phyloP scores from a whole-genome alignment of 768 basidiomycete species.

The Lactifluus echinatus region DNA sequence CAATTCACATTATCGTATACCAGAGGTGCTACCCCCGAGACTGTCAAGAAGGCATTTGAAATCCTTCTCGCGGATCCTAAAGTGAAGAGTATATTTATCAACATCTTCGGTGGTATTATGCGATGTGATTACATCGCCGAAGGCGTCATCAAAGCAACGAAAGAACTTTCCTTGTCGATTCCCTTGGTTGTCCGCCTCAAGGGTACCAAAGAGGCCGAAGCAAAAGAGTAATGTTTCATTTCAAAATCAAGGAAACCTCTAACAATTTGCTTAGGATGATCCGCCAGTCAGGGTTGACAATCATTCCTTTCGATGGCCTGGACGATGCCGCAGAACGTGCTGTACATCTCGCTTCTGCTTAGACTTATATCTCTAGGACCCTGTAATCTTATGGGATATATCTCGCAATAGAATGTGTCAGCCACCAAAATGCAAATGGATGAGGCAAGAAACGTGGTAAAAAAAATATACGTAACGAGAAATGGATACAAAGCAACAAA shows the following conservation, averaged over 20 bases:
- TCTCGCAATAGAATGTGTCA: conserved; percentile 18
- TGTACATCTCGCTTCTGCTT: conserved; percentile 50
- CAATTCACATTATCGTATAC: neutral
- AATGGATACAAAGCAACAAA: conserved; percentile 14
- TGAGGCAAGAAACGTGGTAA: neutral
- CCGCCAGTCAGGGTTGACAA: conserved; percentile 83
- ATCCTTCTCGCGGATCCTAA: conserved; percentile 83
- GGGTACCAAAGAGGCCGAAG: conserved; percentile 94
- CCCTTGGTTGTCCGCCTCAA: conserved; percentile 92
- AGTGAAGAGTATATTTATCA: conserved; percentile 98
- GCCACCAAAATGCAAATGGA: too few species aligned
- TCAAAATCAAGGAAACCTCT: conserved; percentile 11
- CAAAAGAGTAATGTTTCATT: conserved; percentile 66
- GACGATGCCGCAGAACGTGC: conserved; percentile 87
- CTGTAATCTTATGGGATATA: conserved; percentile 6
- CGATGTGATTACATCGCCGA: conserved; percentile 97
- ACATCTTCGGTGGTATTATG: conserved; percentile 98
- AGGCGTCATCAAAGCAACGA: conserved; percentile 96
- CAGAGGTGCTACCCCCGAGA: conserved; percentile 97
- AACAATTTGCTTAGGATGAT: conserved; percentile 61
- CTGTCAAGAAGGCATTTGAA: conserved; percentile 99
- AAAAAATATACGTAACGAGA: conserved; percentile 5
- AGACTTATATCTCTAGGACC: conserved; percentile 5
- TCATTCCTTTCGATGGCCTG: conserved; percentile 85
- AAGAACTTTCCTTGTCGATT: conserved; percentile 76